phyloP scores from a whole-genome alignment of 768 basidiomycete species.

The Podaxis sp. region DNA sequence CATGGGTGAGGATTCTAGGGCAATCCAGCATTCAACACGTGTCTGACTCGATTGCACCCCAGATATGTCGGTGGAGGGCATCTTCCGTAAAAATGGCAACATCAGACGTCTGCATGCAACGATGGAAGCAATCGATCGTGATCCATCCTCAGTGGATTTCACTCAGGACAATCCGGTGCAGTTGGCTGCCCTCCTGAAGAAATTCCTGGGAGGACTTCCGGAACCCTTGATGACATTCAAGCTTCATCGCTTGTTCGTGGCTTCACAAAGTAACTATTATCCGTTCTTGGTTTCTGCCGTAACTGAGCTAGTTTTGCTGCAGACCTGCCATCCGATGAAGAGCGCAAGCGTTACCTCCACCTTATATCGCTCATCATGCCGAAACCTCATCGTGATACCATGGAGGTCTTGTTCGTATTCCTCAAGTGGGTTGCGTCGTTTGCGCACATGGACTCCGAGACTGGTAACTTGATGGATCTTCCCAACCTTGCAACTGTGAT shows the following conservation, averaged over 20 bases:
- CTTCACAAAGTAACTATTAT: constrained; percentile 73
- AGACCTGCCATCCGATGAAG: constrained; percentile 74
- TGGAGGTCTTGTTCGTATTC: constrained; percentile 98
- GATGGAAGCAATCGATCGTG: constrained; percentile 92
- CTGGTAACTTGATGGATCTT: constrained; percentile 98
- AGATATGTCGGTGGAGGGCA: constrained; percentile 99
- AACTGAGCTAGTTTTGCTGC: constrained; percentile 15
- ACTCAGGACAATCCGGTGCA: constrained; percentile 96
- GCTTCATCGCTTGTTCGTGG: constrained; percentile 84
- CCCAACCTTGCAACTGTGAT: constrained; percentile 96
- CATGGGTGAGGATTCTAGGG: constrained; percentile 69
- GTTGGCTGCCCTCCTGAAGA: constrained; percentile 93
- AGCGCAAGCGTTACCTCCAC: constrained; percentile 83
- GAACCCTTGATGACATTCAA: constrained; percentile 96
- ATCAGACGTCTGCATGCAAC: constrained; percentile 90
- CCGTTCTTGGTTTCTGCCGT: background rate
- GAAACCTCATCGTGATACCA: constrained; percentile 92
- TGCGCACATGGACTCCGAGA: constrained; percentile 95
- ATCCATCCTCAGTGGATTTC: constrained; percentile 87
- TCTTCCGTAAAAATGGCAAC: constrained; percentile 98
- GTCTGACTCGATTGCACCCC: constrained; percentile 14
- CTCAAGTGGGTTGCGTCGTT: constrained; percentile 99
- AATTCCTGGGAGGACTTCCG: constrained; percentile 93
- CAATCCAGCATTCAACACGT: background rate
- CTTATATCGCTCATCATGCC: constrained; percentile 85